Evolutionary conservation across 176 grass and related monocot genomes (phyloP).

Genomic region (Bolboschoenus planiculmis): DNA sequence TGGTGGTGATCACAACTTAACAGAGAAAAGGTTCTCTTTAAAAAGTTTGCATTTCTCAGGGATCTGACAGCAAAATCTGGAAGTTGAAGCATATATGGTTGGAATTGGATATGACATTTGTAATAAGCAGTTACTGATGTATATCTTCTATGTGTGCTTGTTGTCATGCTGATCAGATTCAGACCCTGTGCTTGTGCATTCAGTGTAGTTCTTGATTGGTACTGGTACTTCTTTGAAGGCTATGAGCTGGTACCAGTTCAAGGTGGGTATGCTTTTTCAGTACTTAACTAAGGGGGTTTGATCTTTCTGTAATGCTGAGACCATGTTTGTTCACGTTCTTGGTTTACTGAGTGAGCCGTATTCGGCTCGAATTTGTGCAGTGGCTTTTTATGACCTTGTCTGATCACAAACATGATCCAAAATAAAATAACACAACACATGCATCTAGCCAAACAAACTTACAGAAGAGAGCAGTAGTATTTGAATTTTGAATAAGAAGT

Average conservation of each 20-base stretch:
- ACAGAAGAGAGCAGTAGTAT: neutral
- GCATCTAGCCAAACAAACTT: too few relatives aligned
- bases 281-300: neutral
- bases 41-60: neutral
- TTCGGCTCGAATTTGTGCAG: too few relatives aligned
- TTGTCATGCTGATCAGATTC: too few relatives aligned
- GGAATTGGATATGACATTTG: neutral
- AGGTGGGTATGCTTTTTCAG: neutral
- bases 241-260: neutral
- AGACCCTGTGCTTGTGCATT: neutral
- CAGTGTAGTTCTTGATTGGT: neutral
- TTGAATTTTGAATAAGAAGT: neutral
- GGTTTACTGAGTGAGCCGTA: neutral
- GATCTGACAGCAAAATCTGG: neutral
- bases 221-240: neutral
- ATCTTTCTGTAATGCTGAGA: neutral
- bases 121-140: too few relatives aligned
- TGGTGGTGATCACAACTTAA: too few relatives aligned
- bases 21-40: neutral
- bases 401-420: too few relatives aligned
- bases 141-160: too few relatives aligned
- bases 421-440: too few relatives aligned
- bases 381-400: too few relatives aligned
- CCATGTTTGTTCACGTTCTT: neutral
- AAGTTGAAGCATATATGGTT: neutral